Conservation (phyloP, 116 monocot species). For the Dioscorea cayenensis region DNA sequence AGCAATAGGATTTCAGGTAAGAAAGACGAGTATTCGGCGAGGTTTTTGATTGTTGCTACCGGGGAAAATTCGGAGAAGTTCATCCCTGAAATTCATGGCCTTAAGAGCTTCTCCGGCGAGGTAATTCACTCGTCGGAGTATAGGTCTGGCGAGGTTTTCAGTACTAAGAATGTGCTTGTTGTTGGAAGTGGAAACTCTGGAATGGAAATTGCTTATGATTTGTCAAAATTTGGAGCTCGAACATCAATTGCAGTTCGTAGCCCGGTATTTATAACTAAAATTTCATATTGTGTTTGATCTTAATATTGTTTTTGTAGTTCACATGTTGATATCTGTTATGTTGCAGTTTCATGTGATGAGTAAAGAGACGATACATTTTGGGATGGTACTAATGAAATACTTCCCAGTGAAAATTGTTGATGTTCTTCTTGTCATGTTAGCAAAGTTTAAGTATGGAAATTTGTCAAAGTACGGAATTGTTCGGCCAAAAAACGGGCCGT, state of each 20-base stretch:
- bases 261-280: conserved; percentile 8
- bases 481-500: conserved; percentile 13
- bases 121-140: neutral
- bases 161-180: neutral
- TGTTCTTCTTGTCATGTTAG: conserved; percentile 9
- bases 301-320: neutral
- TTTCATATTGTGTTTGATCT: neutral
- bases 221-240: neutral
- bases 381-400: conserved; percentile 21
- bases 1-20: neutral
- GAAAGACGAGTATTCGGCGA: neutral
- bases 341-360: conserved; percentile 30
- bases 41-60: conserved; percentile 1
- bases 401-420: conserved; percentile 16
- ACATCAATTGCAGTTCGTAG: neutral
- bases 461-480: conserved; percentile 20
- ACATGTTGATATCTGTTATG: neutral
- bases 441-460: conserved; percentile 15
- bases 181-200: conserved; percentile 5
- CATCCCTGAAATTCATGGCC: neutral
- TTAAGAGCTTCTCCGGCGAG: neutral
- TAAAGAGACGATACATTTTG: conserved; percentile 22
- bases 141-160: neutral
- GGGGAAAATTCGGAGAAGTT: neutral
- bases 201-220: conserved; percentile 7